Conservation (phyloP, 1,284 basidiomycete genomes). For the Bjerkandera adusta region DNA sequence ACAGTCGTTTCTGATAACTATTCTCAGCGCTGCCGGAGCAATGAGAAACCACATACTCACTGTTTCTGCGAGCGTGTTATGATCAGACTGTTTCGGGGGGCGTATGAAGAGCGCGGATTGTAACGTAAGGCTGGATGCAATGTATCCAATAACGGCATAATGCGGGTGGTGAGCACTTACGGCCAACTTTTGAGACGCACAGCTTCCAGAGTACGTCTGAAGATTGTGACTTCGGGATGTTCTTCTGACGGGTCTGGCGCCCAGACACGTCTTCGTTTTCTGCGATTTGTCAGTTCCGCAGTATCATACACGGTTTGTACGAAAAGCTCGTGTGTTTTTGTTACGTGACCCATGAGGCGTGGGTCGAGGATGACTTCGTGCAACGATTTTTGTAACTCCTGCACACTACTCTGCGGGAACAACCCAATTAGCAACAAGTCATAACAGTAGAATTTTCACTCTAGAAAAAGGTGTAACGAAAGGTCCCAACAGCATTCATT, state of each 20-base stretch:
- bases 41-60: constrained; percentile 32
- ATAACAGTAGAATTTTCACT: not conserved
- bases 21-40: constrained; percentile 11
- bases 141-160: constrained; percentile 1
- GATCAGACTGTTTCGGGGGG: constrained; percentile 59
- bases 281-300: constrained; percentile 38
- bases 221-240: constrained; percentile 38
- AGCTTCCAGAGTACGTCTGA: constrained; percentile 49
- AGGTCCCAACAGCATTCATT: too few relatives aligned
- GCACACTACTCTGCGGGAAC: constrained; percentile 48
- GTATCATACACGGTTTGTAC: constrained; percentile 45
- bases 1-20: constrained; percentile 31
- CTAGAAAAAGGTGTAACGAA: too few relatives aligned
- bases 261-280: constrained; percentile 42
- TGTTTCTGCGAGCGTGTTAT: constrained; percentile 51
- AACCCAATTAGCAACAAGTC: too few relatives aligned
- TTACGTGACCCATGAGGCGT: constrained; percentile 53
- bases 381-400: constrained; percentile 48
- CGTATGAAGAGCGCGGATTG: constrained; percentile 62
- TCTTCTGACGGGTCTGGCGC: constrained; percentile 29
- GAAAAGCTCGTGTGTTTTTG: constrained; percentile 48
- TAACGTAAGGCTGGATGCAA: constrained; percentile 41
- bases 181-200: constrained; percentile 57
- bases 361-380: constrained; percentile 52
- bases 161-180: constrained; percentile 35